phyloP scores from a whole-genome alignment of 2,329 filamentous ascomycete species.

The Ophiostoma piceae region DNA sequence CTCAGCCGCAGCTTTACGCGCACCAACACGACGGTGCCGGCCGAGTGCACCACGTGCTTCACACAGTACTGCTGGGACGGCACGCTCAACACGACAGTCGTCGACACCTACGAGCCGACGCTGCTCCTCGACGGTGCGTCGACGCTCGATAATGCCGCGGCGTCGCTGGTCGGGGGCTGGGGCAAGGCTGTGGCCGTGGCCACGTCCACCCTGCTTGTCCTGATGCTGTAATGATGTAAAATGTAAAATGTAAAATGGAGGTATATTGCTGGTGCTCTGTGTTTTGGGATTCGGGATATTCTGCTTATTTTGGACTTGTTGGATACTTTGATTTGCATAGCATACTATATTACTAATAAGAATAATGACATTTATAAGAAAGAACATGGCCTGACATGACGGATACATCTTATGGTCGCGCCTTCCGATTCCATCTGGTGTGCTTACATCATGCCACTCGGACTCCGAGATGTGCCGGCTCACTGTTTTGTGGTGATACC shows the following conservation, averaged over 20 bases:
- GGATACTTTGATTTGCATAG: not conserved
- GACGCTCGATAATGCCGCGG: constrained; percentile 15
- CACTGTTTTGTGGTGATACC: not conserved
- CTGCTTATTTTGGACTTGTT: not conserved
- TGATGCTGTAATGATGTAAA: not conserved
- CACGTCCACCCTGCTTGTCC: not conserved
- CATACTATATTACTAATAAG: constrained; percentile 4
- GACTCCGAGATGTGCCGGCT: not conserved
- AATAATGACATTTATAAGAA: not conserved
- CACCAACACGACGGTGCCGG: constrained; percentile 63
- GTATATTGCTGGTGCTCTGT: not conserved
- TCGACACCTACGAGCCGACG: constrained; percentile 32
- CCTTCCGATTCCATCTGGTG: not conserved
- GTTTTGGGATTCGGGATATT: not conserved
- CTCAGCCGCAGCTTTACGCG: constrained; percentile 69
- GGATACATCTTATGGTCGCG: not conserved
- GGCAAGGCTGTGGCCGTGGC: constrained; percentile 8
- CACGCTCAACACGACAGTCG: constrained; percentile 38
- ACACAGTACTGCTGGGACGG: constrained; percentile 88
- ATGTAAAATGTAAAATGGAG: not conserved
- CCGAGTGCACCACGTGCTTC: constrained; percentile 73
- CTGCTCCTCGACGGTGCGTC: constrained; percentile 30
- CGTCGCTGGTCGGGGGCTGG: constrained; percentile 10
- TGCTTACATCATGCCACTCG: not conserved
- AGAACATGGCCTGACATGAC: not conserved